Conservation (phyloP, 2,329 filamentous ascomycete genomes). For the Neonectria neomacrospora region DNA sequence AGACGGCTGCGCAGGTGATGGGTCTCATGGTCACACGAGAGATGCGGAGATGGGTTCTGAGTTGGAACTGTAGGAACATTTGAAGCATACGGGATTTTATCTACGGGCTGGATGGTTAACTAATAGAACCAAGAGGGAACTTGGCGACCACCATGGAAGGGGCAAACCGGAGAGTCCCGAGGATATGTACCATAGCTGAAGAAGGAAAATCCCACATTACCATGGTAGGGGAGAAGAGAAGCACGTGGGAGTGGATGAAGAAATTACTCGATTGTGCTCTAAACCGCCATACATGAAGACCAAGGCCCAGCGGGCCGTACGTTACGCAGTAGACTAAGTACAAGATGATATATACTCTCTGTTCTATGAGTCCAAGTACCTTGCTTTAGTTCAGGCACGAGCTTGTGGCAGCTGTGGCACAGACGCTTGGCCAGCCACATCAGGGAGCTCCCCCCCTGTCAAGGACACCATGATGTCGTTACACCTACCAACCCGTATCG, state of each 20-base stretch:
- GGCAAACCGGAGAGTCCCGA: conserved; percentile 3
- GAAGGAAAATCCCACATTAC: conserved; percentile 13
- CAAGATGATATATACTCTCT: too few species aligned
- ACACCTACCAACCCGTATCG: background rate
- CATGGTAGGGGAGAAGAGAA: conserved; percentile 12
- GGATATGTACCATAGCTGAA: conserved; percentile 26
- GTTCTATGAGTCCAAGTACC: too few species aligned
- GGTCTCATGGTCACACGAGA: conserved; percentile 6
- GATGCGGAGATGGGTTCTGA: background rate
- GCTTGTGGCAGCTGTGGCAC: background rate
- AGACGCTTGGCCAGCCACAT: background rate
- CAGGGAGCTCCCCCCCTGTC: background rate
- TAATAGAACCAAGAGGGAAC: conserved; percentile 16
- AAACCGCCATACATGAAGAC: background rate
- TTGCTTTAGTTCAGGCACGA: background rate
- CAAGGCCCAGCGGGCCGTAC: background rate
- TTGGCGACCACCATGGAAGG: conserved; percentile 18
- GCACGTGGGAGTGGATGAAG: conserved; percentile 3
- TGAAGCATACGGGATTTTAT: conserved; percentile 16
- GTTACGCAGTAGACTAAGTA: too few species aligned
- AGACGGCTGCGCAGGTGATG: conserved; percentile 48
- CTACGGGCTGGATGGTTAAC: conserved; percentile 15
- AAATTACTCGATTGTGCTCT: conserved; percentile 6
- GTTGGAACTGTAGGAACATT: conserved; percentile 22
- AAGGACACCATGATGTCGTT: background rate